A percentile compares a stretch with the other conserved stretches of the same genome.
Conservation (phyloP, 306 rosid genomes). For the Gynostemma pentaphyllum region DNA sequence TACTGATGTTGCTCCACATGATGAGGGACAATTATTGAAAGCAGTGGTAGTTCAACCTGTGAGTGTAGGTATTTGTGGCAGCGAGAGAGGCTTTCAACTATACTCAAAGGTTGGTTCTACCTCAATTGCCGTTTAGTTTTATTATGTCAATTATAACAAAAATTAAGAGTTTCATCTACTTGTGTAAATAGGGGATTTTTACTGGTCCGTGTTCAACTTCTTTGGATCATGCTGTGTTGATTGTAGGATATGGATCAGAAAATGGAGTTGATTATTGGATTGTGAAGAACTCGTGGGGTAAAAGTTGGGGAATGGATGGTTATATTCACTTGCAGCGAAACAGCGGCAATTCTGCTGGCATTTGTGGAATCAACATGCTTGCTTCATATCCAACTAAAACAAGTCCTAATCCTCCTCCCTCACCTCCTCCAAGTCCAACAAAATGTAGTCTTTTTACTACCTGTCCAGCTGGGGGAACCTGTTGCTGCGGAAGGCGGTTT, state of each 20-base stretch:
- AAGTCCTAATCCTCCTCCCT: conserved; percentile 63
- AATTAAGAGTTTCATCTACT: not conserved
- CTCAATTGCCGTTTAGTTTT: conserved; percentile 1
- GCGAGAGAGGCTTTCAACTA: conserved; percentile 67
- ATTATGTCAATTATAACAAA: not conserved
- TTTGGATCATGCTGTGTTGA: conserved; percentile 83
- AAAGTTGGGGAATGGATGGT: conserved; percentile 77
- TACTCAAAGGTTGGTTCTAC: conserved; percentile 61
- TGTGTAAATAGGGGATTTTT: conserved; percentile 64
- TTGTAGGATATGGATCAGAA: conserved; percentile 78
- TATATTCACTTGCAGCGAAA: conserved; percentile 56
- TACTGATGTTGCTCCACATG: conserved; percentile 34
- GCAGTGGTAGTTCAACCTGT: conserved; percentile 86
- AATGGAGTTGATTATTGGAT: conserved; percentile 87
- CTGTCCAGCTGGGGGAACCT: conserved; percentile 64
- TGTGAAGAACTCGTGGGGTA: conserved; percentile 86
- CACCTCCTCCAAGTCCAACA: conserved; percentile 66
- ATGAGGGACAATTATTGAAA: conserved; percentile 53
- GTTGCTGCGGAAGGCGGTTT: conserved; percentile 53
- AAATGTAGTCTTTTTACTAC: conserved; percentile 39
- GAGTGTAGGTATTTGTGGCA: conserved; percentile 82
- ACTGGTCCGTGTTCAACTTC: conserved; percentile 72
- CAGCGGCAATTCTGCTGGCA: conserved; percentile 38
- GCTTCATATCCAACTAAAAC: conserved; percentile 82
- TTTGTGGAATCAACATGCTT: conserved; percentile 78